A percentile compares a stretch with the other conserved stretches of the same genome.
phyloP scores from a whole-genome alignment of 2,329 filamentous ascomycete genomes.

The Colletotrichum sp. region DNA sequence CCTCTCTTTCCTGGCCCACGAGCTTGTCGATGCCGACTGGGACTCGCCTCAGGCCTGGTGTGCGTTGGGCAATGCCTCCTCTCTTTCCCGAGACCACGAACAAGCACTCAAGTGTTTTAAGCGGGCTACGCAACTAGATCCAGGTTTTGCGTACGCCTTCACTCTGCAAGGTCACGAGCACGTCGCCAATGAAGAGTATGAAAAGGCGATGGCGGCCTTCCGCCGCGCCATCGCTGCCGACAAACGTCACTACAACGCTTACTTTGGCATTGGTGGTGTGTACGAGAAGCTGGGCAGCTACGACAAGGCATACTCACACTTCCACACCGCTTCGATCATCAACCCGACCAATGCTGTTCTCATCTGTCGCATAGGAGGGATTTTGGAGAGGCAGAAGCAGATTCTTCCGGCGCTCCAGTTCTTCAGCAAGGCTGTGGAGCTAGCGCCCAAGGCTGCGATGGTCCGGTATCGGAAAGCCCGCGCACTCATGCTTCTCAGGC shows the following conservation, averaged over 20 bases:
- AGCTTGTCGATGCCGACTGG: constrained; percentile 85
- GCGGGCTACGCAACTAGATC: constrained; percentile 87
- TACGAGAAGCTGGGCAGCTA: constrained; percentile 91
- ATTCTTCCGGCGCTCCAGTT: constrained; percentile 78
- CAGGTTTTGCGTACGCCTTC: constrained; percentile 92
- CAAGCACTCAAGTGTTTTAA: constrained; percentile 95
- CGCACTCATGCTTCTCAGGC: constrained; percentile 78
- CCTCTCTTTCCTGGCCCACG: constrained; percentile 89
- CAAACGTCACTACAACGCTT: constrained; percentile 94
- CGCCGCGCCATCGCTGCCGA: constrained; percentile 86
- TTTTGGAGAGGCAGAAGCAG: constrained; percentile 88
- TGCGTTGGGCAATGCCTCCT: constrained; percentile 93
- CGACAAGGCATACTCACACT: constrained; percentile 90
- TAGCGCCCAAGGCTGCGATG: constrained; percentile 82
- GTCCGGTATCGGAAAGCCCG: constrained; percentile 94
- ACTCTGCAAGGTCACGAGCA: constrained; percentile 97
- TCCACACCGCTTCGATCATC: constrained; percentile 84
- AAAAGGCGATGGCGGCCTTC: constrained; percentile 90
- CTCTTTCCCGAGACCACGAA: constrained; percentile 89
- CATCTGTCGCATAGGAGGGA: constrained; percentile 89
- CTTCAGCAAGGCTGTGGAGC: constrained; percentile 81
- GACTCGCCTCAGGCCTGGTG: constrained; percentile 96
- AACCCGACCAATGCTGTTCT: constrained; percentile 94
- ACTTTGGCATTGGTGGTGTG: constrained; percentile 85
- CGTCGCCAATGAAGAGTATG: constrained; percentile 94